Base-by-base conservation (phyloP, 2,329 filamentous ascomycete genomes). In the Ilyonectria robusta region DNA sequence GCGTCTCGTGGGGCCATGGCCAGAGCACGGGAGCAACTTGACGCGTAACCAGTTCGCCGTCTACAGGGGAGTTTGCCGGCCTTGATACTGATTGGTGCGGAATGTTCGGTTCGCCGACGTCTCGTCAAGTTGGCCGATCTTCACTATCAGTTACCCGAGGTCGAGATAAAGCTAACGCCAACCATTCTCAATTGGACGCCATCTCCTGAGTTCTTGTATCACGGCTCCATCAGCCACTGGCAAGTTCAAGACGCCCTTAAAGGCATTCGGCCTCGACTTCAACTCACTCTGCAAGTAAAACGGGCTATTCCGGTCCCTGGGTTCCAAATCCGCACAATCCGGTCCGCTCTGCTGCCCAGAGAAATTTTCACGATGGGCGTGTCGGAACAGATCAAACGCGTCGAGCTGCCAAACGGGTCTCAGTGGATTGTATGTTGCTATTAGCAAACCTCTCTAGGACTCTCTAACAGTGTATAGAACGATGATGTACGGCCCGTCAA, bases 401-500 rank as follows among this genome's bases (percentile, higher is more conserved):
- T 70, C 44, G 73, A 76, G 63, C 66, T 80, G 56, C 75, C 78
- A 23, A 73, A 74, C 50, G 78, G 78, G 26, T 79, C 78, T 8
- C 72, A 71, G 66, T 80, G 78, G 70, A 80, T 80, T 48, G 78
- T 81, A 69, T 54, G 77, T 61, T 31, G 6, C 26, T 35, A 44
- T 9, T 9, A 13, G 19, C 11, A 5, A 31, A 33, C 31, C n/a
- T 26, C 54, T 47, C 56, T 53, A n/a, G 21, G 23, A 26, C 10
- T n/a, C 40, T 59, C 59, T 63, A 59, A 71, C 53, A 4, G 15
- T 19, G 7, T 21, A 17, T 46, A 82, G 80, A 87, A 87, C 71
- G 81, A 87, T 68, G 85, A 87, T 70, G 84, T 87, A 62, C 82
- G 84, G 3, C 85, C 85, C 10, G 81, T 85, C 31, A 83, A 84